phyloP scores from a whole-genome alignment of 805 yeast genomes.

The Lipomyces mesembrius region DNA sequence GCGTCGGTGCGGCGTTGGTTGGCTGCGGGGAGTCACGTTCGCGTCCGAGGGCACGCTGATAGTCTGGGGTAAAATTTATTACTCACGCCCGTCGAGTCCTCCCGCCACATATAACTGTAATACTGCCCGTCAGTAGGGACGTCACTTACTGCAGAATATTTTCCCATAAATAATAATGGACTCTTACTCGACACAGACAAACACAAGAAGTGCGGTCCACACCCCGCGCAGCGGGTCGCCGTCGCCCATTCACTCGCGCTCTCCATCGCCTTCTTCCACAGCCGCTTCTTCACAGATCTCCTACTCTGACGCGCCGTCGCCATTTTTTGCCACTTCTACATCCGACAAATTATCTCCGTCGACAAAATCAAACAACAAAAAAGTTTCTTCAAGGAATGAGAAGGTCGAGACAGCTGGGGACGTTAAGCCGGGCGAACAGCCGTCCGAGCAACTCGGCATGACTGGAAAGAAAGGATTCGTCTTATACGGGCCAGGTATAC shows the following conservation, averaged over 20 bases:
- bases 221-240: neutral
- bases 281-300: slow-evolving; percentile 4
- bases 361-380: neutral
- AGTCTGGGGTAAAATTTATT: neutral
- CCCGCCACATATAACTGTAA: too few relatives aligned
- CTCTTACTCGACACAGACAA: neutral
- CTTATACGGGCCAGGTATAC: slow-evolving; percentile 28
- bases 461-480: slow-evolving; percentile 11
- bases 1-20: neutral
- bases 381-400: neutral
- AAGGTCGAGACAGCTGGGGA: neutral
- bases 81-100: neutral
- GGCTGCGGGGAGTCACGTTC: neutral
- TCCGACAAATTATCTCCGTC: neutral
- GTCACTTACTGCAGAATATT: neutral
- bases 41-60: neutral
- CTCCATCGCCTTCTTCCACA: slow-evolving; percentile 6
- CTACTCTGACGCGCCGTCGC: neutral
- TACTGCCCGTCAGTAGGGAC: too few relatives aligned
- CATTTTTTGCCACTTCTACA: neutral
- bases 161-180: neutral
- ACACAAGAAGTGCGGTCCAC: neutral
- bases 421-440: neutral
- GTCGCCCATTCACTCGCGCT: slow-evolving; percentile 1
- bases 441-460: neutral